Evolutionary conservation across 179 eudicot genomes (phyloP).

Genomic region (Pouteria campechiana): DNA sequence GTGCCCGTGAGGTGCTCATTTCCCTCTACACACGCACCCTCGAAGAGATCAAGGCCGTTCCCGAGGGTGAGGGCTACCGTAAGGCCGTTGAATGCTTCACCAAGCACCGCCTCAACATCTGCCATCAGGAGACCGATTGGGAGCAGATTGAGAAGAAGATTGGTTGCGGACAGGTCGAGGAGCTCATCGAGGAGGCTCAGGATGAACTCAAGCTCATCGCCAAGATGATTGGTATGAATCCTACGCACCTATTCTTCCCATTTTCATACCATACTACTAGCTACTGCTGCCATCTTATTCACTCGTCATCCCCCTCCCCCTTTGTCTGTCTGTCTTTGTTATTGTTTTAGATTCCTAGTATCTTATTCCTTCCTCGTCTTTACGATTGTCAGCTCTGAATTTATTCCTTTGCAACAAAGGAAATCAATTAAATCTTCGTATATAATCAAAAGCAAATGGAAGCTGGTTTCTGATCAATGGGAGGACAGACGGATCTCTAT

Average conservation of each 20-base stretch:
- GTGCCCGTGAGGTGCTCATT: slow-evolving; percentile 51
- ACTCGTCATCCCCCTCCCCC: slow-evolving; percentile 2
- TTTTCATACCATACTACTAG: background rate
- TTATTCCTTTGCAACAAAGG: no score
- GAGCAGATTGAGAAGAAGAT: slow-evolving; percentile 50
- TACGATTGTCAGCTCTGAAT: no score
- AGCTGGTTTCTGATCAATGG: no score
- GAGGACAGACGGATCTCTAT: no score
- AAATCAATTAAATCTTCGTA: no score
- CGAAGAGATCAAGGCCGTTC: slow-evolving; percentile 59
- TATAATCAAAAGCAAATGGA: no score
- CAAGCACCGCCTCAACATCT: slow-evolving; percentile 49
- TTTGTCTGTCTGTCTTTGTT: background rate
- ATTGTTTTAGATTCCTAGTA: background rate
- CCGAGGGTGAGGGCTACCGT: slow-evolving; percentile 59
- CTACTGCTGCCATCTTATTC: no score
- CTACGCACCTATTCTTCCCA: background rate
- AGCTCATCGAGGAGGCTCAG: slow-evolving; percentile 57
- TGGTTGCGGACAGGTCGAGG: slow-evolving; percentile 70
- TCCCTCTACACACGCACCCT: slow-evolving; percentile 55
- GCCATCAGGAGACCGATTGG: slow-evolving; percentile 51
- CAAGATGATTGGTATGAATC: slow-evolving; percentile 39
- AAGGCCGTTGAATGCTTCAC: slow-evolving; percentile 75
- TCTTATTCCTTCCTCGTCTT: no score
- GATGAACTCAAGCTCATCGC: slow-evolving; percentile 56